Evolutionary conservation across 257 asterid genomes (phyloP).

Genomic region (Haberlea rhodopensis): DNA sequence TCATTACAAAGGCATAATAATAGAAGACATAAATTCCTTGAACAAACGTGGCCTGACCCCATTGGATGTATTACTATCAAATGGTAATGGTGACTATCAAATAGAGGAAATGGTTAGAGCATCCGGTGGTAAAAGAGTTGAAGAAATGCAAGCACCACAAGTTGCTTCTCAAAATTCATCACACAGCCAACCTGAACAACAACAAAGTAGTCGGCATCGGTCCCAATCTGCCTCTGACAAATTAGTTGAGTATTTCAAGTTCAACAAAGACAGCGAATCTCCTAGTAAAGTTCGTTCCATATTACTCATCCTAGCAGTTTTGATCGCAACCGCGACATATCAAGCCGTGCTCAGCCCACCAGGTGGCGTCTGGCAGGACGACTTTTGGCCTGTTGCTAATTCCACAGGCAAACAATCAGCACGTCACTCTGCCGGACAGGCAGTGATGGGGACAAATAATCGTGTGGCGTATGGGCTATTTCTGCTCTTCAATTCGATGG

Average conservation of each 20-base stretch:
- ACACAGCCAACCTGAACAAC: background rate
- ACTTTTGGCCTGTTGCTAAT: background rate
- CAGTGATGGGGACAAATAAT: slow-evolving; percentile 33
- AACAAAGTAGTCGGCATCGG: background rate
- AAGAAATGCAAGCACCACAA: background rate
- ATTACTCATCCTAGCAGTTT: too few species aligned
- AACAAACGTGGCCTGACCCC: background rate
- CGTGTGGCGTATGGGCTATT: slow-evolving; percentile 20
- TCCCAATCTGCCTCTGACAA: slow-evolving; percentile 22
- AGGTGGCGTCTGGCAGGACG: slow-evolving; percentile 62
- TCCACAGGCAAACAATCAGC: background rate
- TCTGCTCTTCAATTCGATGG: slow-evolving; percentile 34
- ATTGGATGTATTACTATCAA: background rate
- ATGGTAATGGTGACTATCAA: background rate
- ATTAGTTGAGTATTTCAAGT: slow-evolving; percentile 33
- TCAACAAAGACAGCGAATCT: slow-evolving; percentile 30
- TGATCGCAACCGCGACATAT: slow-evolving; percentile 47
- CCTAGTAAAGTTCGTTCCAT: slow-evolving; percentile 40
- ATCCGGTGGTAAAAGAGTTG: background rate
- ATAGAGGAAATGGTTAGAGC: background rate
- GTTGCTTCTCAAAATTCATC: background rate
- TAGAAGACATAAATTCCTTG: background rate
- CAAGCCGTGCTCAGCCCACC: slow-evolving; percentile 60
- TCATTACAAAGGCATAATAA: background rate
- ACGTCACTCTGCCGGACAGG: slow-evolving; percentile 31